Evolutionary conservation across 1,284 basidiomycete species (phyloP).

Genomic region (Caloboletus firmus): DNA sequence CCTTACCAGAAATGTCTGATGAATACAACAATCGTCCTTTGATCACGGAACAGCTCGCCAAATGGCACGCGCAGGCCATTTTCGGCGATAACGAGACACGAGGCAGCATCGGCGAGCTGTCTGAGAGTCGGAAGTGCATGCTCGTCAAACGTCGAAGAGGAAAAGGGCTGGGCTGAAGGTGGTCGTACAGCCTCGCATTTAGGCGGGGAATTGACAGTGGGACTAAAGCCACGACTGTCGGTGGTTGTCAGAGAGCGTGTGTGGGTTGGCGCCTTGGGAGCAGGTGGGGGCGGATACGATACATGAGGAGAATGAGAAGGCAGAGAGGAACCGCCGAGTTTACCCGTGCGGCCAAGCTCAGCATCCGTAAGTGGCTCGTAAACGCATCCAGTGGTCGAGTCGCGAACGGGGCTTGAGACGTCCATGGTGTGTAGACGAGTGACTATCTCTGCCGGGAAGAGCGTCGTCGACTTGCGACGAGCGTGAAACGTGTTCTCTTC

Average conservation of each 20-base stretch:
- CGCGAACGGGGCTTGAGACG: slow-evolving; percentile 27
- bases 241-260: slow-evolving; percentile 28
- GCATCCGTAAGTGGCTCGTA: slow-evolving; percentile 33
- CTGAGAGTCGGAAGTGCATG: slow-evolving; percentile 41
- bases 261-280: slow-evolving; percentile 15
- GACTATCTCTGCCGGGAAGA: slow-evolving; percentile 33
- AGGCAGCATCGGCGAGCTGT: slow-evolving; percentile 62
- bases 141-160: slow-evolving; percentile 29
- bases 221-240: slow-evolving; percentile 14
- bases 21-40: slow-evolving; percentile 72
- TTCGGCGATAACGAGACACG: slow-evolving; percentile 64
- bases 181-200: slow-evolving; percentile 15
- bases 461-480: slow-evolving; percentile 36
- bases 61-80: slow-evolving; percentile 68
- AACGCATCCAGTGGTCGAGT: slow-evolving; percentile 25
- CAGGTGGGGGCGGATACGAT: slow-evolving; percentile 12
- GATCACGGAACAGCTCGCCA: slow-evolving; percentile 66
- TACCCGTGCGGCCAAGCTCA: slow-evolving; percentile 22
- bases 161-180: slow-evolving; percentile 15
- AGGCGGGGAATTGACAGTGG: background rate
- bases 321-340: slow-evolving; percentile 7
- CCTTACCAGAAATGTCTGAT: slow-evolving; percentile 60
- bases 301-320: slow-evolving; percentile 21
- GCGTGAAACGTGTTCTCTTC: slow-evolving; percentile 38
- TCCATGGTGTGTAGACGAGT: slow-evolving; percentile 35